Conservation (phyloP, 1,139 yeast genomes). For the Blastobotrys aristatus region DNA sequence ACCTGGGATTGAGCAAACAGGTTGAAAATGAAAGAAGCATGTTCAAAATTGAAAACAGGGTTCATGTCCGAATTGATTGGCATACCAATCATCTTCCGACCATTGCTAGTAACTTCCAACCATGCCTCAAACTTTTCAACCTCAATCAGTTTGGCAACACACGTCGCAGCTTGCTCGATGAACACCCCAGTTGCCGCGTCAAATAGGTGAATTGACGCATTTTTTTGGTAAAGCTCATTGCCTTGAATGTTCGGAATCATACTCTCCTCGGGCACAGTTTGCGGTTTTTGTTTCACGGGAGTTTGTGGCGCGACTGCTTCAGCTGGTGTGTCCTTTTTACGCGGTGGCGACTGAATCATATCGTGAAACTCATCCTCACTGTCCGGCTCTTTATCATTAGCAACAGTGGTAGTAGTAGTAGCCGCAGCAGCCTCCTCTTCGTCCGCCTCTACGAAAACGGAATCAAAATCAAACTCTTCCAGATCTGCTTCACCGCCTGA, state of each 20-base stretch:
- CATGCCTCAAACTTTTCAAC: conserved; percentile 50
- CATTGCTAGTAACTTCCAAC: conserved; percentile 40
- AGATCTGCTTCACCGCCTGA: conserved; percentile 46
- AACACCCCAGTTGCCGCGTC: conserved; percentile 53
- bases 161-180: conserved; percentile 38
- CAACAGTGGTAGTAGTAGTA: background rate
- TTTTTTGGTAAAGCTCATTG: background rate
- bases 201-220: conserved; percentile 49
- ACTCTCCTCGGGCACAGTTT: conserved; percentile 8
- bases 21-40: conserved; percentile 62
- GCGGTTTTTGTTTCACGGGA: conserved; percentile 16
- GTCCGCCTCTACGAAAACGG: background rate
- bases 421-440: conserved; percentile 10
- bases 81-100: conserved; percentile 38
- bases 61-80: conserved; percentile 48
- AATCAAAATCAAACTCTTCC: conserved; percentile 47
- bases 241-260: conserved; percentile 11
- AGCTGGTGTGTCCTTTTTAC: background rate
- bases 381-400: background rate
- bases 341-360: background rate
- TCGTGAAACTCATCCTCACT: background rate
- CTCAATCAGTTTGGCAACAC: conserved; percentile 42
- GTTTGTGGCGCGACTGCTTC: conserved; percentile 7
- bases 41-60: conserved; percentile 60
- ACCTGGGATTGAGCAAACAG: conserved; percentile 37